Evolutionary conservation across 305 asterid genomes (phyloP).

Genomic region (Salvia sclarea): DNA sequence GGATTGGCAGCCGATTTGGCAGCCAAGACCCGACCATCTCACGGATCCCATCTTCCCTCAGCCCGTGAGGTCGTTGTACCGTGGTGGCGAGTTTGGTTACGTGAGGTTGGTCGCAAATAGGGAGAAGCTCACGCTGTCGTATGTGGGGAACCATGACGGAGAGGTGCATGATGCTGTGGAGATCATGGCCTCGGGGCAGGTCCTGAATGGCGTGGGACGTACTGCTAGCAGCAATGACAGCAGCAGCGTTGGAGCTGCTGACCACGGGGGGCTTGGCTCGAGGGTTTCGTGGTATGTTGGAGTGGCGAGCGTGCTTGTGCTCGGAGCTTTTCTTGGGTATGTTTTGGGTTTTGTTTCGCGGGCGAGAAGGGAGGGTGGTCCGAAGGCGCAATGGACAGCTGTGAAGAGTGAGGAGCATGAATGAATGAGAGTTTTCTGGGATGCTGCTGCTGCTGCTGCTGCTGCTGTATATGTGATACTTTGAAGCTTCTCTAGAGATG

Average conservation of each 20-base stretch:
- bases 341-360: slow-evolving; percentile 56
- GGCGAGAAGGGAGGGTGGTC: slow-evolving; percentile 35
- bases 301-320: slow-evolving; percentile 49
- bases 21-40: slow-evolving; percentile 65
- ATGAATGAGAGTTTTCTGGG: neutral
- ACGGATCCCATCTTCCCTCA: slow-evolving; percentile 70
- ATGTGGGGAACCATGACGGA: slow-evolving; percentile 85
- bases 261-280: slow-evolving; percentile 7
- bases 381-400: slow-evolving; percentile 52
- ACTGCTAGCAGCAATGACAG: slow-evolving; percentile 20
- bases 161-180: slow-evolving; percentile 84
- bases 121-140: slow-evolving; percentile 65
- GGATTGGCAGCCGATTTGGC: slow-evolving; percentile 90
- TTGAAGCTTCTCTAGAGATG: slow-evolving; percentile 8
- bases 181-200: slow-evolving; percentile 75
- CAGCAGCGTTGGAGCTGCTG: neutral
- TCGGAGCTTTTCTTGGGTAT: slow-evolving; percentile 73
- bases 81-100: slow-evolving; percentile 86
- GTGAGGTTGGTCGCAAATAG: slow-evolving; percentile 61
- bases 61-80: slow-evolving; percentile 61
- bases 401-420: slow-evolving; percentile 61
- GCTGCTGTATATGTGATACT: slow-evolving; percentile 9
- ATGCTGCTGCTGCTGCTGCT: neutral
- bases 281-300: slow-evolving; percentile 54
- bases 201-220: slow-evolving; percentile 43